Evolutionary conservation across 2,329 filamentous ascomycete species (phyloP).

Genomic region (Fusarium scirpi): DNA sequence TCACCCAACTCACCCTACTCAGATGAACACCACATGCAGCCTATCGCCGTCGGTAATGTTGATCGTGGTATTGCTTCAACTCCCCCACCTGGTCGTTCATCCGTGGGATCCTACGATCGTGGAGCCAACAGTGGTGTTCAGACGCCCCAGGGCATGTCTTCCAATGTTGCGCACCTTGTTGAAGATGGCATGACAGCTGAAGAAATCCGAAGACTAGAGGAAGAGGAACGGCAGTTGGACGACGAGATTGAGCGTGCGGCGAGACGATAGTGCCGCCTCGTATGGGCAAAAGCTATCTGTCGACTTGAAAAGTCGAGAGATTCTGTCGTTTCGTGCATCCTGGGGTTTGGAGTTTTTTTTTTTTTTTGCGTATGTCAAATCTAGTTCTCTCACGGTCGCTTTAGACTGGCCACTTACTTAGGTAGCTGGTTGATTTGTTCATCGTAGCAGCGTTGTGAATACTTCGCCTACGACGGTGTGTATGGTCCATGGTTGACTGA

Average conservation of each 20-base stretch:
- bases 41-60: slow-evolving; percentile 38
- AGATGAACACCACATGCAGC: slow-evolving; percentile 53
- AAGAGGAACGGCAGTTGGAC: slow-evolving; percentile 69
- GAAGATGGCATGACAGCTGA: slow-evolving; percentile 72
- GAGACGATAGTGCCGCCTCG: slow-evolving; percentile 40
- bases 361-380: slow-evolving; percentile 30
- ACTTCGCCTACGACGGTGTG: slow-evolving; percentile 1
- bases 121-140: slow-evolving; percentile 34
- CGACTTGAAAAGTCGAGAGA: slow-evolving; percentile 9
- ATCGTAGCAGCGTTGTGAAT: slow-evolving; percentile 23
- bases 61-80: slow-evolving; percentile 16
- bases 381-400: slow-evolving; percentile 20
- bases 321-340: slow-evolving; percentile 28
- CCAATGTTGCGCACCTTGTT: slow-evolving; percentile 63
- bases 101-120: slow-evolving; percentile 33
- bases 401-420: slow-evolving; percentile 13
- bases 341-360: slow-evolving; percentile 47
- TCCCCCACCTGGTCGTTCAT: slow-evolving; percentile 32
- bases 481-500: slow-evolving; percentile 5
- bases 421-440: slow-evolving; percentile 32
- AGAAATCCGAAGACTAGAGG: slow-evolving; percentile 66
- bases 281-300: slow-evolving; percentile 17
- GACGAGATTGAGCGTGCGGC: slow-evolving; percentile 65
- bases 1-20: slow-evolving; percentile 59
- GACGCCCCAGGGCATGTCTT: slow-evolving; percentile 50